phyloP scores from a whole-genome alignment of 192 early-diverging fungal species.

The Helicostylum pulchrum region DNA sequence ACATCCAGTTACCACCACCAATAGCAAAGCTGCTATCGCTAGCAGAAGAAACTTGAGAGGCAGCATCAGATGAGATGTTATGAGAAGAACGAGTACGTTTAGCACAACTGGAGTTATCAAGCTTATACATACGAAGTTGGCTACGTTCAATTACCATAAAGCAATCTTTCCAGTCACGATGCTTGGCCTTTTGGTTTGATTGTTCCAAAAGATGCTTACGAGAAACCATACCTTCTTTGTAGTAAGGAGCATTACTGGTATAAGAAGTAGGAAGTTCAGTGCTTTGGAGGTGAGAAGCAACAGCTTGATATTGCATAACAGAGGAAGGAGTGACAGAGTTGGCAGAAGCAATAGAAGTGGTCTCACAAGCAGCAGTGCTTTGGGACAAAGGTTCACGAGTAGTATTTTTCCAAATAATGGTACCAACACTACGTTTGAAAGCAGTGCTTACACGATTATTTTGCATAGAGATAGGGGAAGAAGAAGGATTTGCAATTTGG shows the following conservation, averaged over 20 bases:
- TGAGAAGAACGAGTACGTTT: background rate
- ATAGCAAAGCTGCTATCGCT: background rate
- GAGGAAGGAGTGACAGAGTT: background rate
- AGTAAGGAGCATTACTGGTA: conserved; percentile 35
- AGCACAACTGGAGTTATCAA: conserved; percentile 1
- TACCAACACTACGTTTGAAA: conserved; percentile 7
- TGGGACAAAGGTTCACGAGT: too few species aligned
- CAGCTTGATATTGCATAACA: too few species aligned
- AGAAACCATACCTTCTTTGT: conserved; percentile 76
- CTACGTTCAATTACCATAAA: conserved; percentile 73
- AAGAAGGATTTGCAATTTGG: conserved; percentile 30
- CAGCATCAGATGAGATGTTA: conserved; percentile 12
- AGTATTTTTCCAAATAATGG: too few species aligned
- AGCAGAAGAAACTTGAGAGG: background rate
- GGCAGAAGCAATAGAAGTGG: background rate
- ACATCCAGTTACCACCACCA: conserved; percentile 8
- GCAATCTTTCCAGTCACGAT: conserved; percentile 83
- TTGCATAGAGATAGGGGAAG: background rate
- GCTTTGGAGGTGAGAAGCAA: too few species aligned
- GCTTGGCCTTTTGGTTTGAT: conserved; percentile 71
- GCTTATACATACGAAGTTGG: conserved; percentile 68
- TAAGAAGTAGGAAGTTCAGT: conserved; percentile 5
- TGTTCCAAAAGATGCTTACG: conserved; percentile 84
- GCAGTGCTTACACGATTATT: conserved; percentile 12
- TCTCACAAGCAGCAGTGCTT: too few species aligned